A percentile compares a stretch with the other conserved stretches of the same genome.
These are phyloP conservation scores for Geotrichum europaeum DNA, from an alignment of 1,139 yeast species.

Conservation along the genomic window DNA sequence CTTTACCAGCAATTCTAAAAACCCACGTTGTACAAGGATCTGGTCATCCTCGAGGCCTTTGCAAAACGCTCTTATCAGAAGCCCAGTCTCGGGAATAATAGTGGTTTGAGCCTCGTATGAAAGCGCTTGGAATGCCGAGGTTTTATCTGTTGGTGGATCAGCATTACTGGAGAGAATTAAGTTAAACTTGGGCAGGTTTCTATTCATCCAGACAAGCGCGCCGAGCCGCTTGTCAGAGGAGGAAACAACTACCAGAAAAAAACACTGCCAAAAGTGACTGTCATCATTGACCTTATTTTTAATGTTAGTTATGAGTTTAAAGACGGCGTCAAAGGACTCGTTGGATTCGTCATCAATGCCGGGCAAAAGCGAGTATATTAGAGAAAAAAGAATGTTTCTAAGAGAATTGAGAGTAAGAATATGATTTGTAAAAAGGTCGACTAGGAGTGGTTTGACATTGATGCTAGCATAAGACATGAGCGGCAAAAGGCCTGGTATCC, in stretches of 20 bases:
- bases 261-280: slow-evolving; percentile 76
- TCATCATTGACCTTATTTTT: slow-evolving; percentile 58
- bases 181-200: slow-evolving; percentile 55
- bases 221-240: slow-evolving; percentile 79
- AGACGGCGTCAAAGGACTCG: slow-evolving; percentile 62
- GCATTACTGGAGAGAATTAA: slow-evolving; percentile 19
- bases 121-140: slow-evolving; percentile 25
- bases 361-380: slow-evolving; percentile 68
- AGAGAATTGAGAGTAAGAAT: slow-evolving; percentile 52
- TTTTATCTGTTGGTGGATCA: slow-evolving; percentile 15
- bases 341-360: slow-evolving; percentile 91
- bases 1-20: slow-evolving; percentile 69
- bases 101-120: slow-evolving; percentile 56
- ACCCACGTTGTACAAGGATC: slow-evolving; percentile 79
- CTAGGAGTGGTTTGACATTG: slow-evolving; percentile 71
- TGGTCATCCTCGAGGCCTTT: slow-evolving; percentile 57
- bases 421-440: slow-evolving; percentile 53
- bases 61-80: slow-evolving; percentile 67
- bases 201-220: slow-evolving; percentile 69
- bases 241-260: slow-evolving; percentile 68
- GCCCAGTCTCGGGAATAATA: slow-evolving; percentile 71
- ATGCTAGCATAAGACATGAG: slow-evolving; percentile 82
- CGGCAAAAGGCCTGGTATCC: slow-evolving; percentile 90
- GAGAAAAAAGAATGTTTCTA: slow-evolving; percentile 55
- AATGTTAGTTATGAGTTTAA: slow-evolving; percentile 56